Base-by-base conservation (phyloP, 495 filamentous ascomycete species). In the Talaromyces ruber region DNA sequence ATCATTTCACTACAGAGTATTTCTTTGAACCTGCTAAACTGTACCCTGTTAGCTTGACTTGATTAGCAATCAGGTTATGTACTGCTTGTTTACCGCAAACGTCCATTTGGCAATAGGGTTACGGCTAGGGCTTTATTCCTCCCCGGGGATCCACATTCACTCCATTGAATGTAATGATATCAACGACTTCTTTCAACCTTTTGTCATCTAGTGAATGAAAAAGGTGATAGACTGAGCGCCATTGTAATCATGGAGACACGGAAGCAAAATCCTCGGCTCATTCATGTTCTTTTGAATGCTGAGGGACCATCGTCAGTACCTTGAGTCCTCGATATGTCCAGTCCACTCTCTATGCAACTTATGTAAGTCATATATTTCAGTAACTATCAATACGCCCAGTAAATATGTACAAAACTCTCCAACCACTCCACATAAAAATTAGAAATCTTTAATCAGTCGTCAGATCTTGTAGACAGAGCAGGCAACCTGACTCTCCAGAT, bases 401-500 rank as follows among this genome's bases (percentile, higher is more conserved):
- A 16, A n/a, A n/a, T 39, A 39, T 39, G 34, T 39, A 39, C 34
- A 39, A 16, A 1, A 5, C 30, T 32, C 9, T 32, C 30, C 43
- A 22, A 50, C 6, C 21, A 50, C 43, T 18, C 43, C 21, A 4
- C 9, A 50, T 3, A 22, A 5, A 14, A 18, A 50, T 22, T n/a
- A 4, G 18, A 52, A 24, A 52, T 11, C 6, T 3, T 9, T 52
- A 1, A 30, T 57, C 28, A 59, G 21, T 58, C 54, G 2, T 63
- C 61, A 47, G 51, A 34, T 37, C n/a, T 51, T n/a, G 32, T 58
- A 1, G 25, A 16, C 0, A 25, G 22, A 16, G 71, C 59, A 16
- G 79, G 75, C 45, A 73, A 57, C 26, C 66, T 67, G 32, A 81
- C 77, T 56, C 67, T 68, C 67, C 71, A 75, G 28, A 82, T 70